Conservation (phyloP, 2,329 filamentous ascomycete genomes). For the Fusarium buxicola region DNA sequence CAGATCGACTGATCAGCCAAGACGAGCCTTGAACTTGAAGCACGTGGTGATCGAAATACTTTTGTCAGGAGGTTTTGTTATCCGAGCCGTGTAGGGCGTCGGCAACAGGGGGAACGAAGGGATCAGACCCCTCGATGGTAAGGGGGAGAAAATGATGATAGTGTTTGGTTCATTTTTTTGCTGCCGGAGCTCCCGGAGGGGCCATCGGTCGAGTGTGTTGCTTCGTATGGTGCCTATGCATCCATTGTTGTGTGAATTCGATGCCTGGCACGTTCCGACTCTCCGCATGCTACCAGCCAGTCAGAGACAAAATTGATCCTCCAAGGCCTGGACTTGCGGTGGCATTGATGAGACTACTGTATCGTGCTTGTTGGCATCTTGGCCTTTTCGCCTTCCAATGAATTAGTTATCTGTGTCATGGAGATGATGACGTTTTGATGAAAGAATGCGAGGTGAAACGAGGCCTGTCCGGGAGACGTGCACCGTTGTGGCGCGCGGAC, state of each 20-base stretch:
- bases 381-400: conserved; percentile 6
- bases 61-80: neutral
- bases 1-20: conserved; percentile 13
- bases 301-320: neutral
- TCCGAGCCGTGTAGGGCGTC: neutral
- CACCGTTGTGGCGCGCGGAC: conserved; percentile 16
- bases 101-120: neutral
- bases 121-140: conserved; percentile 13
- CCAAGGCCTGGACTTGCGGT: conserved; percentile 8
- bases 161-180: neutral
- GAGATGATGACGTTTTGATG: conserved; percentile 30
- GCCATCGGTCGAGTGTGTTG: conserved; percentile 7
- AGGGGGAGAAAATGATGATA: conserved; percentile 24
- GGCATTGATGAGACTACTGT: conserved; percentile 12
- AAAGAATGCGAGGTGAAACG: conserved; percentile 21
- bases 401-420: conserved; percentile 16
- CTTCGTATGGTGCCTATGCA: conserved; percentile 25
- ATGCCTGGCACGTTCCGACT: conserved; percentile 11
- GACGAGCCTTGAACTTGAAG: conserved; percentile 14
- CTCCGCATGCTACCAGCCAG: conserved; percentile 14
- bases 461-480: conserved; percentile 4
- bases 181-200: conserved; percentile 18
- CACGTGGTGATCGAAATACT: conserved; percentile 2
- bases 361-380: conserved; percentile 14
- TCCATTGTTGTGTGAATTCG: conserved; percentile 16